Evolutionary conservation across 805 yeast species (phyloP), one percentile per base, ranked within the genome.

Genomic region (Spathaspora gorwiae): DNA sequence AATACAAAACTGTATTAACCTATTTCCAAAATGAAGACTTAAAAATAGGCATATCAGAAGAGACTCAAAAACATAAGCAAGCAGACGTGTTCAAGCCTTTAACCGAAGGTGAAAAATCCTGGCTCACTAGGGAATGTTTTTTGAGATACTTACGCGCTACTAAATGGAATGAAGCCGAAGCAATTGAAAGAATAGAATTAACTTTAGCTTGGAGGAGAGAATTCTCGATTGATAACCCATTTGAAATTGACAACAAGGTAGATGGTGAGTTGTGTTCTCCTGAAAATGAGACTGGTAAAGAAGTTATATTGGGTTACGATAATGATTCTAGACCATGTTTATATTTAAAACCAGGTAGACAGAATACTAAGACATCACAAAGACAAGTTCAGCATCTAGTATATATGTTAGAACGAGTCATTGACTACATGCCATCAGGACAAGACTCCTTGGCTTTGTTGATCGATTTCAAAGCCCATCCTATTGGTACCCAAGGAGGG

Each of bases 361-460:
- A 94, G 66, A 94, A 94, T 68, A 94, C 99, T 12, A 87, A 88
- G 59, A 81, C 94, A 2, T 80, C 94, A 1, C 84, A 81, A 50
- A 78, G 92, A 55, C 99, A 94, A 61, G 97, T 94, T n/a, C 95
- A 94, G 65, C 97, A 90, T 62, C 72, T 94, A 61, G 98, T 94
- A 6, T 92, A 75, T 69, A 85, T 85, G 90, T 74, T 94, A 44
- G 99, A 94, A 65, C 76, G 90, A 47, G 96, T 87, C 37, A 90
- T 92, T 46, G 95, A 90, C 64, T 87, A 79, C 64, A 92, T 94
- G 97, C 97, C 97, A 1, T 76, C 89, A 0, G 98, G 98, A 19
- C 99, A 94, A 66, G 99, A 92, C 60, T 84, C 95, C 10, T 71
- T 94, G 44, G 96, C 98, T 1, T 68, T 94, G 43, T 72, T 95